Base-by-base conservation (phyloP, 768 basidiomycete species). In the Sarcodon sp. region DNA sequence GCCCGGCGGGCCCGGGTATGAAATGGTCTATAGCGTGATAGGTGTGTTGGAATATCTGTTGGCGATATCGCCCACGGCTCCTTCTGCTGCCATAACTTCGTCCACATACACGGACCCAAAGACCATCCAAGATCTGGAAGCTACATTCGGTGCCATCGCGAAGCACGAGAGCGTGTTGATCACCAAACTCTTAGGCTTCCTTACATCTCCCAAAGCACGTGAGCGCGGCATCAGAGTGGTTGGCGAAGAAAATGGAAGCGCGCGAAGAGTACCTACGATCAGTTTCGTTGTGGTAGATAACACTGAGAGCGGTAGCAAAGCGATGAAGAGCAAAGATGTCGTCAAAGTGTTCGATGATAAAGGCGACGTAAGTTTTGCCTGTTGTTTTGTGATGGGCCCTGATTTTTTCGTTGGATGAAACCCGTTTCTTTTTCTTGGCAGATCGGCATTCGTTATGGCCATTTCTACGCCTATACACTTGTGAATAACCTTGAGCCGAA, bases 381-480 rank as follows among this genome's bases (percentile, higher is more conserved):
- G 32, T 13, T 43, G 11, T 43, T 33, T 9, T 33, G 27, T 12
- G 13, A 43, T 1, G 7, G 34, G 31, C 16, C 12, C 41, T 48
- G 32, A 49, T 1, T 34, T 16, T n/a, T 18, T 38, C 35, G 11
- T 12, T 33, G n/a, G 35, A 33, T 45, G 38, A 36, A 35, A 7
- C 37, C 31, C 7, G 35, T 36, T 31, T 11, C 48, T 4, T 35
- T 9, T 3, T n/a, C n/a, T n/a, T 16, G 34, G 18, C 54, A 88
- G 86, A 72, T 86, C 43, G 86, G 86, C 0, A 83, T 88, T 50
- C 79, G 83, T 16, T 85, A 73, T 49, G 86, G 86, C 1, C 80
- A 88, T 58, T 87, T 82, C 57, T 87, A 87, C 56, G 83, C 86
- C 3, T 82, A 81, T 57, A 77, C 75, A 0, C 64, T 86, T 12